Evolutionary conservation across 1,139 yeast species (phyloP), one percentile per base, ranked within the genome.

Genomic region (Pneumocystis oryctolagi): DNA sequence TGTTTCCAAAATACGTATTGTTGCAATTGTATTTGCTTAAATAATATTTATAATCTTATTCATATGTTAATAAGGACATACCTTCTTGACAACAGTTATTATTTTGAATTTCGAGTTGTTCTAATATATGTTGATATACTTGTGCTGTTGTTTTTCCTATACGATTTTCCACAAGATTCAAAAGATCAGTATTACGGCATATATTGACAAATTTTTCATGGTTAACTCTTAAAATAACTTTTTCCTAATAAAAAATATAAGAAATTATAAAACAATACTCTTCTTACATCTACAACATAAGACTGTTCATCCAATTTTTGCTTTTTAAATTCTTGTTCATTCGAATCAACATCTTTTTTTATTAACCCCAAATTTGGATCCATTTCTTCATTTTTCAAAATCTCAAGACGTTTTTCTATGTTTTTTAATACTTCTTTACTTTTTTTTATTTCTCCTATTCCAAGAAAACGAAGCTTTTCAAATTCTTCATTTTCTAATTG

Each of bases 71-170:
- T 8, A 57, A 25, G 14, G 30, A 28, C 28, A 47, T 25, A 47
- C 55, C 56, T 42, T 66, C 65, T 62, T 72, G 72, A 5, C 64
- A 64, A 62, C 76, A 71, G 8, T 72, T 64, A 30, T 66, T 64
- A 5, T 75, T 61, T 57, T 67, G 67, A 30, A 69, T 65, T 71
- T 89, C 96, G 39, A 87, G 77, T 56, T 80, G 71, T 58, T 75
- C 70, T 66, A 92, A 78, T 5, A 85, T 82, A 8, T 79, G 74
- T 62, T 79, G 78, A 71, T 86, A 92, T 6, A 94, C 79, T 62
- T 78, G 75, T 0, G 95, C 80, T 0, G 94, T 78, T 2, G 85
- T 73, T 14, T 79, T 73, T 5, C 98, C 98, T 60, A 89, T 75
- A 65, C 90, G 79, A 61, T 85, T 83, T 56, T 79, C 78, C 25